phyloP scores from a whole-genome alignment of 192 early-diverging fungal species.

The Mortierella antarctica region DNA sequence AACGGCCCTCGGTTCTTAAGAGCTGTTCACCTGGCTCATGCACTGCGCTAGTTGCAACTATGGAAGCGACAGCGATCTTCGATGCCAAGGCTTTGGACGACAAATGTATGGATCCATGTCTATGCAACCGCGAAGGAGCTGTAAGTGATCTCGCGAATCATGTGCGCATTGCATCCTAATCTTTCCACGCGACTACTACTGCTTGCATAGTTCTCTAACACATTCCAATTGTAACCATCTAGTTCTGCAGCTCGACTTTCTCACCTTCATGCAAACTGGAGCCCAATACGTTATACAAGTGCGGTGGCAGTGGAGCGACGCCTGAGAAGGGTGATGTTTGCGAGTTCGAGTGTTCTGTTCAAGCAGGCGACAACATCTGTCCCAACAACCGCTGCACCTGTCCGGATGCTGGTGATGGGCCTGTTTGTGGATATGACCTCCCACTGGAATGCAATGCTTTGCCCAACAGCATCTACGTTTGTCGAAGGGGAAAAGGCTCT shows the following conservation, averaged over 20 bases:
- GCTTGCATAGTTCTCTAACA: background rate
- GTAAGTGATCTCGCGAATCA: background rate
- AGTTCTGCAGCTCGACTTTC: constrained; percentile 16
- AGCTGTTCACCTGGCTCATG: background rate
- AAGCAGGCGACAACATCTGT: constrained; percentile 1
- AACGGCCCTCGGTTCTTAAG: background rate
- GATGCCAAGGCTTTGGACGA: no score
- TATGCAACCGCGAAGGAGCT: background rate
- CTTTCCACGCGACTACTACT: no score
- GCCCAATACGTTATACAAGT: constrained; percentile 7
- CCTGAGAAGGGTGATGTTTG: background rate
- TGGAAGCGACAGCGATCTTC: background rate
- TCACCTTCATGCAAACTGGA: background rate
- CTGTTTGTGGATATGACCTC: background rate
- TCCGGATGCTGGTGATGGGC: background rate
- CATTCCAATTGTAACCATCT: background rate
- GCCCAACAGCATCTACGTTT: constrained; percentile 4
- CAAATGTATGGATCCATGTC: background rate
- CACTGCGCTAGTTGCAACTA: background rate
- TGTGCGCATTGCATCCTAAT: background rate
- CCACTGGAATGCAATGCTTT: background rate
- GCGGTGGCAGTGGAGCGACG: background rate
- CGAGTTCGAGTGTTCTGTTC: background rate
- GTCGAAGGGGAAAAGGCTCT: background rate
- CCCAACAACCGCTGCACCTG: background rate